phyloP scores from a whole-genome alignment of 2,329 filamentous ascomycete species.

The Aureobasidium namibiae region DNA sequence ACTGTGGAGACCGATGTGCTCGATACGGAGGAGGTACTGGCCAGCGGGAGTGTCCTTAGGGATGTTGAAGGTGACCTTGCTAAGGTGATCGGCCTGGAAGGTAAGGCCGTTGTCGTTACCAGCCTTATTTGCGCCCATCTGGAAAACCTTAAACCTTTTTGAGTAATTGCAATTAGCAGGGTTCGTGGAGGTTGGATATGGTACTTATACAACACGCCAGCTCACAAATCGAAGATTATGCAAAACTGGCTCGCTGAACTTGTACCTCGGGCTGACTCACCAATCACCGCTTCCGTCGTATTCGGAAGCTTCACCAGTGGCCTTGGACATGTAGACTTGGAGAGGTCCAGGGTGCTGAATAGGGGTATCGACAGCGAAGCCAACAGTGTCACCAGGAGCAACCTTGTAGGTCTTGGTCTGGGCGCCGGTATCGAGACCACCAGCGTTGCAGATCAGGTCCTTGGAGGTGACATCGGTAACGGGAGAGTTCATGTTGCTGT shows the following conservation, averaged over 20 bases:
- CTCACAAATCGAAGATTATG: no score
- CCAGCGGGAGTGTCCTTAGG: conserved; percentile 45
- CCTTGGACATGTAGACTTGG: conserved; percentile 21
- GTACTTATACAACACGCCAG: no score
- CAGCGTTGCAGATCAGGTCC: conserved; percentile 29
- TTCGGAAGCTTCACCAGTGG: conserved; percentile 39
- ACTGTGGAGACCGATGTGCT: conserved; percentile 48
- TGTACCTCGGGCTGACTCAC: conserved; percentile 21
- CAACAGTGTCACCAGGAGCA: conserved; percentile 14
- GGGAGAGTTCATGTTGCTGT: conserved; percentile 30
- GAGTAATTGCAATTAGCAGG: no score
- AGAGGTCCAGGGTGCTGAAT: conserved; percentile 21
- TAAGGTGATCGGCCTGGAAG: conserved; percentile 30
- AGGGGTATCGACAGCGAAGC: conserved; percentile 17
- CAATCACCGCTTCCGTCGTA: conserved; percentile 34
- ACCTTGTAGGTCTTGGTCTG: conserved; percentile 12
- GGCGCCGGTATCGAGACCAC: conserved; percentile 25
- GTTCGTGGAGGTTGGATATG: no score
- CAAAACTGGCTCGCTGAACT: no score
- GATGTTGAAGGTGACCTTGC: conserved; percentile 29
- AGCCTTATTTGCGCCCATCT: conserved; percentile 21
- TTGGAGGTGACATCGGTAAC: conserved; percentile 27
- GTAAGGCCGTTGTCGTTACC: conserved; percentile 42
- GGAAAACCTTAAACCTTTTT: no score
- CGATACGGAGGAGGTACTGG: conserved; percentile 48